Evolutionary conservation across 2,329 filamentous ascomycete species (phyloP), one percentile per base, ranked within the genome.

Genomic region (Elsinoe necatrix): DNA sequence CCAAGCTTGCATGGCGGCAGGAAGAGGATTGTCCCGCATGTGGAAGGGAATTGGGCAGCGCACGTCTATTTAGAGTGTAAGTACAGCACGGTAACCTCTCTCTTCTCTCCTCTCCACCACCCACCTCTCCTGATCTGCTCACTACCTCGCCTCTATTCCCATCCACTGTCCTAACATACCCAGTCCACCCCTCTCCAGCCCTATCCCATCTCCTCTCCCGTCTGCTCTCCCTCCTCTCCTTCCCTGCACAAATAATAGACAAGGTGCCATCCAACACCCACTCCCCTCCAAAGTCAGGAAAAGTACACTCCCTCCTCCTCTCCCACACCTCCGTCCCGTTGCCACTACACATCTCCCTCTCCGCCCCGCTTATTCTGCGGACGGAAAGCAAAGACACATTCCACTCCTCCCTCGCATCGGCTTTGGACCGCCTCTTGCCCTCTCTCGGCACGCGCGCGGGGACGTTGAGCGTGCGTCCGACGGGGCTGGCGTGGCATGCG

Each of bases 11-110:
- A 98, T 69, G 86, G 86, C 29, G 93, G 93, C 55, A 84, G 92
- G 45, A 89, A 85, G 67, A 82, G 93, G 41, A 80, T 85, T 57
- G 87, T 83, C 50, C 91, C 92, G 21, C 93, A 98, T 71, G 77
- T 92, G 23, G 81, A 84, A 58, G 93, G 93, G 59, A 89, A 90
- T 69, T 98, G 93, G 93, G 89, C 92, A 1, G 89, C 85, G 31
- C 92, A 97, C 71, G 69, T 97, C 45, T 97, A 95, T 69, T 77
- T 95, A 57, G 92, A 97, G 74, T 98, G 93, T 95, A 77, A 72
- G 83, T 75, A n/a, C 27, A 29, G 4, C 27, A 29, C 27, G 23
- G 16, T 23, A n/a, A 25, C 23, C 35, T 29, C 23, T 41, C 27
- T 18, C 42, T 18, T 12, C 8, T 18, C 27, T 42, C 29, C 29